Evolutionary conservation across 1,139 yeast species (phyloP).

Genomic region (Hansenula lynferdii): DNA sequence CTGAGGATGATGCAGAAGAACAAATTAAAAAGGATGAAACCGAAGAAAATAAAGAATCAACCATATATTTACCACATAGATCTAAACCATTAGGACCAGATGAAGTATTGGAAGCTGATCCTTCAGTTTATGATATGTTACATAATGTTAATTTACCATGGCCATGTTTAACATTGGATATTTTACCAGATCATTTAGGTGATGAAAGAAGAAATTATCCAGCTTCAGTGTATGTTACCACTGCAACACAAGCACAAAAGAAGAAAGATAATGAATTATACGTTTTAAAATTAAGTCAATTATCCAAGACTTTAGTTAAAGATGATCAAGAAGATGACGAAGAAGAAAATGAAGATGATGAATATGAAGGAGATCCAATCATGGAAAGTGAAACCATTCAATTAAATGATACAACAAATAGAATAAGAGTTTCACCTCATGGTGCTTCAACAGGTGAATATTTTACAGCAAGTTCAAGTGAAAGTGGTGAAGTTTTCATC

Average conservation of each 20-base stretch:
- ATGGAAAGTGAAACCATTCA: slow-evolving; percentile 81
- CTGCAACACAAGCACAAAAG: slow-evolving; percentile 92
- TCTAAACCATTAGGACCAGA: slow-evolving; percentile 91
- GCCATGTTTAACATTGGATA: slow-evolving; percentile 93
- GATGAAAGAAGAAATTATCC: slow-evolving; percentile 88
- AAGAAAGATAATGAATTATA: slow-evolving; percentile 85
- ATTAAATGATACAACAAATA: slow-evolving; percentile 78
- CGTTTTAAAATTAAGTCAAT: slow-evolving; percentile 75
- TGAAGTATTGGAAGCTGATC: slow-evolving; percentile 96
- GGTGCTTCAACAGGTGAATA: slow-evolving; percentile 75
- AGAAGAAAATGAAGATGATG: slow-evolving; percentile 65
- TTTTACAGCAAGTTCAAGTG: slow-evolving; percentile 84
- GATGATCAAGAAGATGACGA: slow-evolving; percentile 72
- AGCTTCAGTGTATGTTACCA: slow-evolving; percentile 76
- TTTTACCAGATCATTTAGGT: slow-evolving; percentile 84
- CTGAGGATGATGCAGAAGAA: slow-evolving; percentile 40
- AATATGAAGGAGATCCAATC: slow-evolving; percentile 70
- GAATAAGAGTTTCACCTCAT: slow-evolving; percentile 83
- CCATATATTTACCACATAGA: slow-evolving; percentile 78
- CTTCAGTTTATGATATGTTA: slow-evolving; percentile 92
- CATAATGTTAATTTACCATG: slow-evolving; percentile 93
- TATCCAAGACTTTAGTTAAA: slow-evolving; percentile 78
- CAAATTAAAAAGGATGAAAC: slow-evolving; percentile 29
- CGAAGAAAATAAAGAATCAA: slow-evolving; percentile 26
- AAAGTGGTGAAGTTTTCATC: slow-evolving; percentile 83